Evolutionary conservation across 345 rosid genomes (phyloP), one percentile per base, ranked within the genome.

Genomic region (Rhizophora apiculata): DNA sequence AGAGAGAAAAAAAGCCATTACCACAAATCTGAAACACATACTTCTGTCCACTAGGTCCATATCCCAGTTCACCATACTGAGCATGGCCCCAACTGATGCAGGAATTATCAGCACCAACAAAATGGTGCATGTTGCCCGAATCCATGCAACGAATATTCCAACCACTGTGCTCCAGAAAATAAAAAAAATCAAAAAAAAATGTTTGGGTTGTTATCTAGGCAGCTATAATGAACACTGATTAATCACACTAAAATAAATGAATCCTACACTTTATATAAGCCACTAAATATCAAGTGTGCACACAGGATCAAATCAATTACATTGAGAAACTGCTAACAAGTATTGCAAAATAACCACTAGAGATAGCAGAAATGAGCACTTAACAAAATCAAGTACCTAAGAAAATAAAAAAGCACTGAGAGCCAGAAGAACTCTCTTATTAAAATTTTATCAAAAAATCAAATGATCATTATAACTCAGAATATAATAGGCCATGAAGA

Each of bases 41-140:
- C 98, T 94, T 94, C 74, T 94, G 98, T 69, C 92, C 97, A 22
- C 54, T 72, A 58, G 99, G 99, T 62, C 99, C 99, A 65, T 95
- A 95, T 79, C 98, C 99, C 59, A 95, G 85, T 74, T 95, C 99
- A 60, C 99, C 99, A 73, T 90, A 83, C 70, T 78, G 90, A 78
- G 96, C 99, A 69, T 84, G 91, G 66, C 99, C 99, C 98, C 98
- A 95, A 71, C 99, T 95, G 65, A 95, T 92, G 94, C 99, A 92
- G 66, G 99, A 95, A 69, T 76, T 71, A 75, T 95, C 97, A 11
- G 99, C 99, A 66, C 99, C 99, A 57, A 95, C 99, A 86, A 95
- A 92, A 79, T 87, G 88, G 79, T 92, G 98, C 98, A 90, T 88
- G 75, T 74, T 86, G 76, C 99, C 99, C 0, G 99, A 95, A 85